These are phyloP conservation scores for Endoconidiophora polonica DNA, from an alignment of 2,329 filamentous ascomycete species.

Conservation along the genomic window DNA sequence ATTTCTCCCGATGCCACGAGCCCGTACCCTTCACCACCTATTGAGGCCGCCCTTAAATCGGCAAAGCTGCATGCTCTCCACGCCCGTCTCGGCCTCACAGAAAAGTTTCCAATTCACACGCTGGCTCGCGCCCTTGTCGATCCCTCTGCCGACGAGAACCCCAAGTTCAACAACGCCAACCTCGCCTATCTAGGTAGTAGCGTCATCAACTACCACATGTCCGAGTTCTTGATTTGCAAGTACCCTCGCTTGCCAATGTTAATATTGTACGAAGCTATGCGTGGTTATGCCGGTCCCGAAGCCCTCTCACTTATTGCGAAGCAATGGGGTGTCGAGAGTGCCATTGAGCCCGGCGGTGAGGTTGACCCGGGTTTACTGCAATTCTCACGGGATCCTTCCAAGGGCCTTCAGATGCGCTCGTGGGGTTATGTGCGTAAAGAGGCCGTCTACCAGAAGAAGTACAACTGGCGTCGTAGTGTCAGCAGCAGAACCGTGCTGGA, in stretches of 20 bases:
- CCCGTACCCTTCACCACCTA: constrained; percentile 53
- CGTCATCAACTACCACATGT: constrained; percentile 73
- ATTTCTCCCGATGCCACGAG: constrained; percentile 20
- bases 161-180: constrained; percentile 75
- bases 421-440: constrained; percentile 39
- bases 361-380: constrained; percentile 86
- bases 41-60: constrained; percentile 49
- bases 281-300: constrained; percentile 63
- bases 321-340: constrained; percentile 84
- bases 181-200: constrained; percentile 67
- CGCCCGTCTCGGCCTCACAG: constrained; percentile 68
- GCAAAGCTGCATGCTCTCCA: constrained; percentile 87
- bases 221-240: constrained; percentile 73
- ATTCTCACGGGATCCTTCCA: constrained; percentile 39
- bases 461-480: constrained; percentile 49
- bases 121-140: constrained; percentile 77
- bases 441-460: constrained; percentile 26
- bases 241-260: constrained; percentile 81
- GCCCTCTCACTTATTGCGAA: constrained; percentile 56
- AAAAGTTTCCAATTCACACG: constrained; percentile 68
- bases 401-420: constrained; percentile 26
- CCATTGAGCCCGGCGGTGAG: constrained; percentile 74
- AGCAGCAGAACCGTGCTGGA: constrained; percentile 67
- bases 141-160: constrained; percentile 62
- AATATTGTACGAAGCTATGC: constrained; percentile 74